Conservation (phyloP, 2,329 filamentous ascomycete genomes). For the Xylariaceae sp. region DNA sequence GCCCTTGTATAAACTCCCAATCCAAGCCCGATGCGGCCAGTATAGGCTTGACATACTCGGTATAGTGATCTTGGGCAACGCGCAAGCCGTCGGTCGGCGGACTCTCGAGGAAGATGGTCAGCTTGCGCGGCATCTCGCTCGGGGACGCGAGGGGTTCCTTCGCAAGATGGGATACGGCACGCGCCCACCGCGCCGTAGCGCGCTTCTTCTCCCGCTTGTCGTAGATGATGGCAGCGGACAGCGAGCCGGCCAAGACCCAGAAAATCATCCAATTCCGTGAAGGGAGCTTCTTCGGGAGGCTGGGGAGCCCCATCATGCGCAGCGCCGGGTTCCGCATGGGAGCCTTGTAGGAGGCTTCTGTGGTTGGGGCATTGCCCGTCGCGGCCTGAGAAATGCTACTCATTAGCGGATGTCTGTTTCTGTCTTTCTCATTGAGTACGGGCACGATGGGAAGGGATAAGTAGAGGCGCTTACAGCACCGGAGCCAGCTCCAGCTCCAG, state of each 20-base stretch:
- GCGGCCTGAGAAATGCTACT: neutral
- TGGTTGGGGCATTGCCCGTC: slow-evolving; percentile 26
- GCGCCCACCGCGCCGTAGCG: slow-evolving; percentile 80
- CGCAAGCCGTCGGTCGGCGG: slow-evolving; percentile 84
- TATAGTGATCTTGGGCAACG: slow-evolving; percentile 87
- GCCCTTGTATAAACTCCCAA: slow-evolving; percentile 92
- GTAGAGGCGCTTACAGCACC: neutral
- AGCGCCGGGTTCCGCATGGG: slow-evolving; percentile 64
- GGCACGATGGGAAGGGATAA: neutral
- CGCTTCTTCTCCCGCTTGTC: slow-evolving; percentile 87
- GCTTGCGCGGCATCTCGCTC: slow-evolving; percentile 71
- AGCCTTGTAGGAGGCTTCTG: slow-evolving; percentile 38
- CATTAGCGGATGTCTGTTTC: neutral
- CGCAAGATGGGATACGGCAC: slow-evolving; percentile 78
- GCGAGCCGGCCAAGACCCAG: slow-evolving; percentile 70
- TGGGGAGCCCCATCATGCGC: slow-evolving; percentile 79
- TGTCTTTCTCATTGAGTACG: neutral
- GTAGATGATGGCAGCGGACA: slow-evolving; percentile 80
- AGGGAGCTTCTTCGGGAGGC: slow-evolving; percentile 76
- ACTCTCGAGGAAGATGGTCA: slow-evolving; percentile 80
- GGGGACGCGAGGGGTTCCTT: slow-evolving; percentile 65
- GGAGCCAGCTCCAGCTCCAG: neutral
- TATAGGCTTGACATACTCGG: slow-evolving; percentile 92
- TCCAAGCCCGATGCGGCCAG: slow-evolving; percentile 85
- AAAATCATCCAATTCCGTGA: slow-evolving; percentile 99